phyloP scores from a whole-genome alignment of 768 basidiomycete species.

The Leccinum subgranulosum region DNA sequence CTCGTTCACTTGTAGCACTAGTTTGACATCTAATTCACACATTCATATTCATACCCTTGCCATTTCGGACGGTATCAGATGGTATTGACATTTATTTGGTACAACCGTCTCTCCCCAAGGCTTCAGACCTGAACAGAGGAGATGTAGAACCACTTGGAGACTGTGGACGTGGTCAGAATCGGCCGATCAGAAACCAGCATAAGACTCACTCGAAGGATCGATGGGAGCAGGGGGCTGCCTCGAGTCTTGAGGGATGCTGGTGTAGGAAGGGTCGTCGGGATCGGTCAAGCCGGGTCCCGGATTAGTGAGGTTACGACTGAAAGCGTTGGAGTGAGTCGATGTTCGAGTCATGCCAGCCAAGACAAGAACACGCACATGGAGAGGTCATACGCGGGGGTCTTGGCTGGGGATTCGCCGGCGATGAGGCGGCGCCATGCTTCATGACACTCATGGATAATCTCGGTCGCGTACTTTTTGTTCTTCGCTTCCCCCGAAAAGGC shows the following conservation, averaged over 20 bases:
- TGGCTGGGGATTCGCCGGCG: constrained; percentile 71
- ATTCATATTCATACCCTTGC: not conserved
- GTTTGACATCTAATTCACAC: constrained; percentile 7
- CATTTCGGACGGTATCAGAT: not conserved
- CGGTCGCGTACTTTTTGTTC: constrained; percentile 99
- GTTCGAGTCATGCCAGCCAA: not conserved
- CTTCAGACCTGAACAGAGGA: constrained; percentile 77
- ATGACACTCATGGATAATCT: constrained; percentile 98
- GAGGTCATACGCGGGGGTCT: constrained; percentile 69
- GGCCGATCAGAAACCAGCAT: no score
- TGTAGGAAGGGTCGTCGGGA: constrained; percentile 61
- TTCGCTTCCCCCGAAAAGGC: constrained; percentile 99
- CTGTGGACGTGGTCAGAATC: constrained; percentile 37
- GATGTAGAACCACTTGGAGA: constrained; percentile 94
- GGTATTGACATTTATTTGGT: constrained; percentile 2
- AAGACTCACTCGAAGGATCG: constrained; percentile 78
- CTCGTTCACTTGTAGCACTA: constrained; percentile 27
- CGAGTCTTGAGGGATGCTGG: constrained; percentile 70
- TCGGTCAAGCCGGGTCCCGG: constrained; percentile 64
- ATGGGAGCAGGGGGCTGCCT: constrained; percentile 83
- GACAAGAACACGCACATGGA: constrained; percentile 64
- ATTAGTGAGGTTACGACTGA: constrained; percentile 78
- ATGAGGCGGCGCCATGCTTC: constrained; percentile 97
- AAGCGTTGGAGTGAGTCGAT: constrained; percentile 3
- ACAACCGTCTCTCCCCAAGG: not conserved